Conservation (phyloP, 2,329 filamentous ascomycete species). For the Nemania serpens region DNA sequence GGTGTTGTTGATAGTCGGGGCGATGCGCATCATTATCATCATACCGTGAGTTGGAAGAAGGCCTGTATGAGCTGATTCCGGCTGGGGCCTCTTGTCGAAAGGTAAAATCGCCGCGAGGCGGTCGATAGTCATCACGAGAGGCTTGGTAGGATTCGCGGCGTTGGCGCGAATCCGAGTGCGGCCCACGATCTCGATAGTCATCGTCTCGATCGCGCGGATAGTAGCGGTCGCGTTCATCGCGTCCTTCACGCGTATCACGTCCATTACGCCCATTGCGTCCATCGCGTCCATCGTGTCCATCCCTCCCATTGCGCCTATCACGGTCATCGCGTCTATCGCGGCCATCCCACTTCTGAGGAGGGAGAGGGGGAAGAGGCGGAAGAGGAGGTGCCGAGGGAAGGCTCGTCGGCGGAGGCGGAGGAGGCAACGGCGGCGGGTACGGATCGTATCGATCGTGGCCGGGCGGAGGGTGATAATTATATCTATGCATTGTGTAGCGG, state of each 20-base stretch:
- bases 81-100: slow-evolving; percentile 59
- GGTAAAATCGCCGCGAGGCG: slow-evolving; percentile 58
- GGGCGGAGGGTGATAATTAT: slow-evolving; percentile 13
- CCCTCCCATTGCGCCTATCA: not conserved
- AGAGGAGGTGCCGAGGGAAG: slow-evolving; percentile 7
- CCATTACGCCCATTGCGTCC: slow-evolving; percentile 11
- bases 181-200: slow-evolving; percentile 33
- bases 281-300: slow-evolving; percentile 17
- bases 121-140: slow-evolving; percentile 36
- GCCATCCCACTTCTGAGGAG: slow-evolving; percentile 23
- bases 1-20: not conserved
- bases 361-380: slow-evolving; percentile 11
- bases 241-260: slow-evolving; percentile 30
- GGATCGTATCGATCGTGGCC: slow-evolving; percentile 27
- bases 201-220: slow-evolving; percentile 25
- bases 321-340: slow-evolving; percentile 24
- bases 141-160: slow-evolving; percentile 14
- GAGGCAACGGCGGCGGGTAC: slow-evolving; percentile 16
- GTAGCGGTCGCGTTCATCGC: slow-evolving; percentile 7
- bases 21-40: slow-evolving; percentile 20
- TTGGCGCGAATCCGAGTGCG: slow-evolving; percentile 36
- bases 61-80: slow-evolving; percentile 49
- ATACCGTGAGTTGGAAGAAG: slow-evolving; percentile 22
- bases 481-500: slow-evolving; percentile 17
- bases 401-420: slow-evolving; percentile 13